These are phyloP conservation scores for Combretum micranthum DNA, from an alignment of 345 rosid genomes.

Conservation along the genomic window DNA sequence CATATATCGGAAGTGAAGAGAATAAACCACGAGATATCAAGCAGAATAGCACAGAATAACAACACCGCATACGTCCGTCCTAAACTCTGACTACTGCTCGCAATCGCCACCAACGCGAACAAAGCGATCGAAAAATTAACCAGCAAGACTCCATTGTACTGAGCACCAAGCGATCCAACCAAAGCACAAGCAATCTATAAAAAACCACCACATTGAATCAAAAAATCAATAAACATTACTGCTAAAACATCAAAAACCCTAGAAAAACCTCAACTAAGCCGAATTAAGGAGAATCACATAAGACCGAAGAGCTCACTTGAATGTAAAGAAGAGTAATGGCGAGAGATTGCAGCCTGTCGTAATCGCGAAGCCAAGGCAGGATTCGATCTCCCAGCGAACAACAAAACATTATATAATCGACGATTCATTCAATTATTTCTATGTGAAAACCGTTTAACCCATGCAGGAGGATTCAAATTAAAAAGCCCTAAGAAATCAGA, in stretches of 20 bases:
- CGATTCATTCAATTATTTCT: too few relatives aligned
- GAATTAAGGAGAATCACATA: not conserved
- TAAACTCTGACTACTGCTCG: conserved; percentile 72
- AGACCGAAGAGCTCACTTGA: conserved; percentile 34
- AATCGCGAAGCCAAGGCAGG: conserved; percentile 54
- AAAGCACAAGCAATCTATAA: conserved; percentile 72
- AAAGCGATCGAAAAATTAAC: conserved; percentile 65
- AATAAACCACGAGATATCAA: conserved; percentile 68
- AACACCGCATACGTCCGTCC: conserved; percentile 78
- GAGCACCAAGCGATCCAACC: conserved; percentile 79
- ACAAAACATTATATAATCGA: conserved; percentile 9
- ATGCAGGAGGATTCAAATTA: too few relatives aligned
- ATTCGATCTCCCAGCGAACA: conserved; percentile 43
- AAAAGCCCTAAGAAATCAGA: too few relatives aligned
- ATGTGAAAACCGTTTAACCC: too few relatives aligned
- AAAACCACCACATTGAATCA: not conserved
- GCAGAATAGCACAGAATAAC: conserved; percentile 54
- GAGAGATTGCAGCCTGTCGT: conserved; percentile 57
- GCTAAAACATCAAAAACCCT: too few relatives aligned
- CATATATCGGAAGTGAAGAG: conserved; percentile 65
- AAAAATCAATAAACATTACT: not conserved
- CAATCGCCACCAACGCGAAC: conserved; percentile 83
- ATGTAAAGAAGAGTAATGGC: conserved; percentile 74
- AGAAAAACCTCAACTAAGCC: not conserved
- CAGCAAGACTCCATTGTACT: conserved; percentile 73